Evolutionary conservation across 2,329 filamentous ascomycete species (phyloP).

Genomic region (Chaetomium olivaceum): DNA sequence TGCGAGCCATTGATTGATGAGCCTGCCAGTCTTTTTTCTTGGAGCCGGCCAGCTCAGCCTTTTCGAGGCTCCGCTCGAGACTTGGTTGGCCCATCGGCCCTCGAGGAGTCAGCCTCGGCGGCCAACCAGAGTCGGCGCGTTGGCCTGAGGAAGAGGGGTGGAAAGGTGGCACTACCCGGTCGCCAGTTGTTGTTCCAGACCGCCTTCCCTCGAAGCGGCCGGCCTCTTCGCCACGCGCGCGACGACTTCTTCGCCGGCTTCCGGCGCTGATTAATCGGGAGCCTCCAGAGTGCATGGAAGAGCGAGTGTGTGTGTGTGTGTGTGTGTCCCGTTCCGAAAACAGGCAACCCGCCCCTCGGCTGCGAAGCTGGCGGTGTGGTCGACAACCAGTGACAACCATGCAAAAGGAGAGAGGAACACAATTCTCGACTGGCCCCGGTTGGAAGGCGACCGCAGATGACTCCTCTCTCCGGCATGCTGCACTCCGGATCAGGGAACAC

Average conservation of each 20-base stretch:
- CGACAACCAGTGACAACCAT: slow-evolving; percentile 6
- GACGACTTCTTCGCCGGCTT: slow-evolving; percentile 13
- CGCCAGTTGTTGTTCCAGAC: slow-evolving; percentile 9
- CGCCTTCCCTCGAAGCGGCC: not conserved
- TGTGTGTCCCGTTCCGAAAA: slow-evolving; percentile 3
- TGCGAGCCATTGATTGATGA: not conserved
- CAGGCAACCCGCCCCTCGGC: not conserved
- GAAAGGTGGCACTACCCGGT: not conserved
- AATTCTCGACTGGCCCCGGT: not conserved
- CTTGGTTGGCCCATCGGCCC: not conserved
- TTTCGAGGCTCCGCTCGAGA: not conserved
- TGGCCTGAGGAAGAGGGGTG: slow-evolving; percentile 5
- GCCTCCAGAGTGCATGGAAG: slow-evolving; percentile 10
- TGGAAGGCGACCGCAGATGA: slow-evolving; percentile 8
- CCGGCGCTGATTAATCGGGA: slow-evolving; percentile 11
- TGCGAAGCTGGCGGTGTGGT: slow-evolving; percentile 15
- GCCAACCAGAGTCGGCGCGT: slow-evolving; percentile 17
- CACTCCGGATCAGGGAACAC: not conserved
- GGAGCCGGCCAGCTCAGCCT: not conserved
- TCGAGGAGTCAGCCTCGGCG: not conserved
- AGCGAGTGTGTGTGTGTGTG: not conserved
- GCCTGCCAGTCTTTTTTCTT: not conserved
- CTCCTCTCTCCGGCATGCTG: not conserved
- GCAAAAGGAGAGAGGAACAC: not conserved
- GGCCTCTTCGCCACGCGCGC: slow-evolving; percentile 5